Base-by-base conservation (phyloP, 306 rosid genomes). In the Vicia villosa region DNA sequence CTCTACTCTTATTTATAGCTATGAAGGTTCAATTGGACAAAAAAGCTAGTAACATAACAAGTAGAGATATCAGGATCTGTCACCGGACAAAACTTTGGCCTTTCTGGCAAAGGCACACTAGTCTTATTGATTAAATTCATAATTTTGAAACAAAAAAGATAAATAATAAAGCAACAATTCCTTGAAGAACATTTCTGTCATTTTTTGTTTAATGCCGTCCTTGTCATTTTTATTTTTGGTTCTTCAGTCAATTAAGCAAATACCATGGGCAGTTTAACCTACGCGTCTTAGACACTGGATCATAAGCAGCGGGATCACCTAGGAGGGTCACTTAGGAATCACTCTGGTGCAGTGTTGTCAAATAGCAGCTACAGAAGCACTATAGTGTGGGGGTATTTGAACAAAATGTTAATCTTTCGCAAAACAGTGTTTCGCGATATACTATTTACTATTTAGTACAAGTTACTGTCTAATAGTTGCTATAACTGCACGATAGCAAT, bases 11-110 rank as follows among this genome's bases (percentile, higher is more conserved):
- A 54, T n/a, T n/a, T n/a, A n/a, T 21, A 63, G 9, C 22, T 51
- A 50, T 13, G 42, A 58, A 37, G 47, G 41, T 70, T 37, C 55
- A 71, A 61, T 59, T 47, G 24, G 42, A 78, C 54, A n/a, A 37
- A 50, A 65, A 51, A 15, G 37, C 21, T 1, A 63, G 19, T 66
- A 50, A 17, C 43, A 71, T 58, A 37, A 38, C 46, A 58, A 70
- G 17, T 2, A 37, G 42, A 30, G 41, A 66, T 14, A 30, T 11
- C 20, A 34, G n/a, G 24, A 9, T 60, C 40, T 3, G 26, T 59
- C 32, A 22, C 17, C 2, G 12, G 17, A 66, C 57, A 62, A 59
- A 34, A 72, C 50, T 24, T n/a, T 45, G 11, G 34, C 22, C 74
- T n/a, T 28, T 32, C 42, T 70, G 37, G 16, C 24, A 58, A 38